Conservation (phyloP, 2,329 filamentous ascomycete genomes). For the Neurospora crassa region DNA sequence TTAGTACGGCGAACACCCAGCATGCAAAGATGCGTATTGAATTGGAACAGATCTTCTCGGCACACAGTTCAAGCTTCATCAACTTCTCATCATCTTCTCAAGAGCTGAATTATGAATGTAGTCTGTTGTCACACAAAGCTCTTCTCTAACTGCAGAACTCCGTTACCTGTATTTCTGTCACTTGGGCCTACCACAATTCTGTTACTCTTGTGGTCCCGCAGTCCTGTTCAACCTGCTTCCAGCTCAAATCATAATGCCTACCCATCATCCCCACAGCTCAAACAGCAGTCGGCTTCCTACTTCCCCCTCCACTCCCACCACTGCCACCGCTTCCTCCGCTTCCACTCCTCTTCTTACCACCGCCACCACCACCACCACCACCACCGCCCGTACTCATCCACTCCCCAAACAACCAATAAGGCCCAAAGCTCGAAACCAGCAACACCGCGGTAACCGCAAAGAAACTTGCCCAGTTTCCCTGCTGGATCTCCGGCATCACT, state of each 20-base stretch:
- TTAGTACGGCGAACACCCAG: not conserved
- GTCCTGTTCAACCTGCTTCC: not conserved
- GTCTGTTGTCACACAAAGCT: not conserved
- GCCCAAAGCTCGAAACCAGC: slow-evolving; percentile 34
- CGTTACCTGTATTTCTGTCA: not conserved
- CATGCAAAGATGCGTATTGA: not conserved
- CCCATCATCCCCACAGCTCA: not conserved
- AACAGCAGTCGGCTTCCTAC: not conserved
- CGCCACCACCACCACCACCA: not conserved
- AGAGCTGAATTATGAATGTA: not conserved
- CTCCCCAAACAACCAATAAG: slow-evolving; percentile 31
- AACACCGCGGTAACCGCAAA: slow-evolving; percentile 40
- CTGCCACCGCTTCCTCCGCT: too few species aligned
- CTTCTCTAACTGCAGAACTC: not conserved
- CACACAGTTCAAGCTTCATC: not conserved
- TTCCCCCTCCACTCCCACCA: not conserved
- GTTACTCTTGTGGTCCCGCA: not conserved
- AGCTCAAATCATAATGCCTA: not conserved
- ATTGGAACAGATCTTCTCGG: not conserved
- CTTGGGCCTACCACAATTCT: not conserved
- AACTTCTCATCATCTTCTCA: not conserved
- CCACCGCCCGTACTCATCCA: slow-evolving; percentile 18
- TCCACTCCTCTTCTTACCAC: not conserved
- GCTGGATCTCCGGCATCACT: slow-evolving; percentile 30
- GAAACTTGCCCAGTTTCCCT: slow-evolving; percentile 34